Evolutionary conservation across 352 stramenopile genomes (phyloP).

Genomic region (Globisporangium orthogonon): DNA sequence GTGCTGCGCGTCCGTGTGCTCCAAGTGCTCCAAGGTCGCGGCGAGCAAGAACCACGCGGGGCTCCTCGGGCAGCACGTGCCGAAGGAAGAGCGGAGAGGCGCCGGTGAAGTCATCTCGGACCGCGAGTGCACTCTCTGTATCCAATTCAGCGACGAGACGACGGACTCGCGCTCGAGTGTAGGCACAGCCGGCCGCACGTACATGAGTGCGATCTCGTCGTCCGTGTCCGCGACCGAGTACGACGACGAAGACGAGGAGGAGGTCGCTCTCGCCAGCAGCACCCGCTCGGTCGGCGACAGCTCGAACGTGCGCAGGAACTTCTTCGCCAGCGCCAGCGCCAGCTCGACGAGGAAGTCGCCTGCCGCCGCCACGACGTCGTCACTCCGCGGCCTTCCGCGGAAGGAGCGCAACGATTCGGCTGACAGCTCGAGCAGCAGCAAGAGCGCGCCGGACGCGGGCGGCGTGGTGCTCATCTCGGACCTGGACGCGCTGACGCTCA

Average conservation of each 20-base stretch:
- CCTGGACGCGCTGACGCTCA: slow-evolving; percentile 52
- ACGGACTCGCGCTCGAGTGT: slow-evolving; percentile 19
- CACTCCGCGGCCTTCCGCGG: not conserved
- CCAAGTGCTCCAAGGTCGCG: slow-evolving; percentile 35
- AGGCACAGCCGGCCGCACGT: slow-evolving; percentile 20
- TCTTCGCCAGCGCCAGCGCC: not conserved
- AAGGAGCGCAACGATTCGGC: slow-evolving; percentile 44
- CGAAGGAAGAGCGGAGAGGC: not conserved
- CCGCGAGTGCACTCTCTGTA: slow-evolving; percentile 54
- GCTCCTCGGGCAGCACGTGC: slow-evolving; percentile 1
- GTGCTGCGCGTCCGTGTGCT: slow-evolving; percentile 49
- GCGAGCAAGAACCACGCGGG: not conserved
- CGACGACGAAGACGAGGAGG: slow-evolving; percentile 14
- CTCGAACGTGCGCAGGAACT: slow-evolving; percentile 2
- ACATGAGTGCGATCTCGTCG: slow-evolving; percentile 22
- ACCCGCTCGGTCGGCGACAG: slow-evolving; percentile 20
- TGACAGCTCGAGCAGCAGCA: slow-evolving; percentile 27
- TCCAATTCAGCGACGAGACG: slow-evolving; percentile 38
- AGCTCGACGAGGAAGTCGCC: slow-evolving; percentile 4
- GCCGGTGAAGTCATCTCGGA: slow-evolving; percentile 1
- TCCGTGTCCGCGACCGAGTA: slow-evolving; percentile 14
- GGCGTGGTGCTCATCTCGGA: slow-evolving; percentile 55
- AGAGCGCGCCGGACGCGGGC: slow-evolving; percentile 25
- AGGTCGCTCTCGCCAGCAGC: slow-evolving; percentile 10
- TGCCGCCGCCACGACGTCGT: not conserved